phyloP scores from a whole-genome alignment of 441 rosid species.

The Erodium moschatum region DNA sequence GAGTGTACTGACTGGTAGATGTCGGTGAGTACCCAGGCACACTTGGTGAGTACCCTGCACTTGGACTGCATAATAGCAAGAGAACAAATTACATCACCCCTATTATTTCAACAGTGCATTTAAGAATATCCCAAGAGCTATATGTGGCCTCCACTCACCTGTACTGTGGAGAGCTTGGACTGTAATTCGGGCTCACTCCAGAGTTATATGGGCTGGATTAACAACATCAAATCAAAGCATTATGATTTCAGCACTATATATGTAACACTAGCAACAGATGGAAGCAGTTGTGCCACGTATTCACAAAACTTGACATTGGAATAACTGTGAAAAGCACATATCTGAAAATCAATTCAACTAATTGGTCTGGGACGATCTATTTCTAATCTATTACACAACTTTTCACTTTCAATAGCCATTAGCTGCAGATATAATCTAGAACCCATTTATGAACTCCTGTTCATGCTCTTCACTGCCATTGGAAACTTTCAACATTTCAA shows the following conservation, averaged over 20 bases:
- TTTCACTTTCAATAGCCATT: conserved; percentile 3
- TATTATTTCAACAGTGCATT: neutral
- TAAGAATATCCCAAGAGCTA: neutral
- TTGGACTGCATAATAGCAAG: conserved; percentile 38
- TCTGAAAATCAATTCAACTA: neutral
- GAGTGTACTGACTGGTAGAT: conserved; percentile 85
- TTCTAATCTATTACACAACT: neutral
- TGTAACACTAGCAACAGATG: no score
- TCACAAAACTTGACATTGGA: no score
- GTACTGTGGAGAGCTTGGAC: conserved; percentile 73
- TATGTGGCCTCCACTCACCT: conserved; percentile 32
- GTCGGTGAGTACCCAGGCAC: conserved; percentile 90
- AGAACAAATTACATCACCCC: neutral
- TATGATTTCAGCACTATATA: neutral
- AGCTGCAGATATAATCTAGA: neutral
- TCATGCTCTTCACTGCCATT: neutral
- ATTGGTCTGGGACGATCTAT: neutral
- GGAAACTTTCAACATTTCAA: neutral
- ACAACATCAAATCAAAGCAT: neutral
- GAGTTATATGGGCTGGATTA: conserved; percentile 69
- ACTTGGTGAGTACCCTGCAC: conserved; percentile 92
- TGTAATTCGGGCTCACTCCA: conserved; percentile 77
- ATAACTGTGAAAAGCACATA: neutral
- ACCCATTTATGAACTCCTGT: neutral
- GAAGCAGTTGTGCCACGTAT: no score